A percentile compares a stretch with the other conserved stretches of the same genome.
These are phyloP conservation scores for Phytophthora cryptogea DNA, from an alignment of 352 stramenopile genomes.

Conservation along the genomic window DNA sequence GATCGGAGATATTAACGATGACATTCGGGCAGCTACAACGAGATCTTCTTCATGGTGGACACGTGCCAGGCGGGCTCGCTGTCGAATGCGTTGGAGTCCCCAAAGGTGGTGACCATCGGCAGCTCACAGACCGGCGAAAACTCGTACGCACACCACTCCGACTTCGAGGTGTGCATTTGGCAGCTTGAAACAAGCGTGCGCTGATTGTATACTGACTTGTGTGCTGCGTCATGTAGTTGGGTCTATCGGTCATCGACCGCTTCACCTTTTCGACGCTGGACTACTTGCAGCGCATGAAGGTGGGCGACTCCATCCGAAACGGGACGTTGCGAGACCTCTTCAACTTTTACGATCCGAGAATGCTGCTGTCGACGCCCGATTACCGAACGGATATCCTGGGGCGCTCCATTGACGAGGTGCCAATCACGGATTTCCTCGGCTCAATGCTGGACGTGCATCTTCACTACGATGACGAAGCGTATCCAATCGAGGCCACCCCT, in stretches of 20 bases:
- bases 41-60: conserved; percentile 98
- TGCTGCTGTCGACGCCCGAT: conserved; percentile 83
- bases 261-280: conserved; percentile 91
- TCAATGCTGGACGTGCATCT: conserved; percentile 85
- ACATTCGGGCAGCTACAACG: conserved; percentile 75
- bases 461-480: conserved; percentile 72
- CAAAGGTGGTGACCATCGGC: conserved; percentile 93
- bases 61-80: conserved; percentile 97
- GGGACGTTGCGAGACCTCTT: conserved; percentile 74
- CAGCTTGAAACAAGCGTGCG: not conserved
- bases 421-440: conserved; percentile 90
- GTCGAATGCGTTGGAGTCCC: conserved; percentile 79
- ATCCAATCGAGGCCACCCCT: conserved; percentile 59
- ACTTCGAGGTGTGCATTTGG: conserved; percentile 58
- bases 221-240: conserved; percentile 45
- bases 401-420: conserved; percentile 68
- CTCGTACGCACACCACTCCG: conserved; percentile 94
- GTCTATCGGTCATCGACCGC: conserved; percentile 87
- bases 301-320: conserved; percentile 71
- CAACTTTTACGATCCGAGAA: conserved; percentile 82
- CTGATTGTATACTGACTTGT: conserved; percentile 1
- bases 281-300: conserved; percentile 87
- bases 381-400: conserved; percentile 78
- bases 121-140: conserved; percentile 93
- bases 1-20: not conserved